These are phyloP conservation scores for Phoma sp. DNA, from an alignment of 2,329 filamentous ascomycete genomes.

Conservation along the genomic window DNA sequence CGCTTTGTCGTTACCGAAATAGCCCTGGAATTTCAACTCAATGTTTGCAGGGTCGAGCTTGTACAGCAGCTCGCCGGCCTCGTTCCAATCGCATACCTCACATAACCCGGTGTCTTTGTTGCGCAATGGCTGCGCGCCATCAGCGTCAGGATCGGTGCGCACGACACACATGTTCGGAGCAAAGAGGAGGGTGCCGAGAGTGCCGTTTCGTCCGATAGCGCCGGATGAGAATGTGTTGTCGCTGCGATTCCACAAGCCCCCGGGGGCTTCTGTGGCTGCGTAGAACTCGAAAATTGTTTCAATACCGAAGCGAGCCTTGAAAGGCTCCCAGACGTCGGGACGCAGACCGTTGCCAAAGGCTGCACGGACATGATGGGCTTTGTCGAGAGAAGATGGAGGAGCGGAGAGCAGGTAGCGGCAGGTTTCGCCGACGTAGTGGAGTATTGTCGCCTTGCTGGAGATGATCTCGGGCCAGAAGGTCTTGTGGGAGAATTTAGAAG, in stretches of 20 bases:
- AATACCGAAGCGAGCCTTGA: conserved; percentile 50
- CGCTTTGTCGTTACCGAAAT: conserved; percentile 58
- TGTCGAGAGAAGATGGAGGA: conserved; percentile 40
- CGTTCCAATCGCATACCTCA: conserved; percentile 63
- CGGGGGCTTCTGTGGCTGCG: conserved; percentile 60
- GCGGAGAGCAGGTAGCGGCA: conserved; percentile 48
- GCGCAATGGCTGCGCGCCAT: conserved; percentile 63
- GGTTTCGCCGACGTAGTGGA: conserved; percentile 51
- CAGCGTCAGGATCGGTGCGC: conserved; percentile 69
- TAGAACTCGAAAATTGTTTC: conserved; percentile 49
- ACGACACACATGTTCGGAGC: conserved; percentile 66
- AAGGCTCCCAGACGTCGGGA: conserved; percentile 50
- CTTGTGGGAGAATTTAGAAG: conserved; percentile 44
- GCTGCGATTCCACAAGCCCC: conserved; percentile 60
- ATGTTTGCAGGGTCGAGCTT: conserved; percentile 52
- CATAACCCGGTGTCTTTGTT: conserved; percentile 71
- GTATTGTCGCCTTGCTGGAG: conserved; percentile 43
- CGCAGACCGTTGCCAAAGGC: conserved; percentile 51
- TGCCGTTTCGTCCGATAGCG: conserved; percentile 74
- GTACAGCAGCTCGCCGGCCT: conserved; percentile 74
- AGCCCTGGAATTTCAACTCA: conserved; percentile 64
- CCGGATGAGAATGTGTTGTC: conserved; percentile 65
- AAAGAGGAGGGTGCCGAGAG: conserved; percentile 60
- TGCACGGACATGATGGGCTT: conserved; percentile 38
- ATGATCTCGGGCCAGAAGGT: conserved; percentile 49